phyloP scores from a whole-genome alignment of 2,329 filamentous ascomycete genomes.

The Tolypocladium cylindrosporum region DNA sequence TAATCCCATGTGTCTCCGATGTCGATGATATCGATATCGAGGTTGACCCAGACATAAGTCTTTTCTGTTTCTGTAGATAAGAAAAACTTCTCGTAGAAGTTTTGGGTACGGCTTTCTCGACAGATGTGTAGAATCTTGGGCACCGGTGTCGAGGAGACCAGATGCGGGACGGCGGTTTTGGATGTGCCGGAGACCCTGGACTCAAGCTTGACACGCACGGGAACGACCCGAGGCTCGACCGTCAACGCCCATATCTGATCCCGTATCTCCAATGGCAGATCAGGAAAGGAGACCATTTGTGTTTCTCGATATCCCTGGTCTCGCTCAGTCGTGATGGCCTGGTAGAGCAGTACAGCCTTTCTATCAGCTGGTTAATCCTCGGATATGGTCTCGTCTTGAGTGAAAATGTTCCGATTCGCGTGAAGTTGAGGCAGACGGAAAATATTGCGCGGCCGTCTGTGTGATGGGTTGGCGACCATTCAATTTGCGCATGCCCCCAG shows the following conservation, averaged over 20 bases:
- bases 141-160: not conserved
- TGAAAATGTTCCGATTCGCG: too few relatives aligned
- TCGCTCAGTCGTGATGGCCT: too few relatives aligned
- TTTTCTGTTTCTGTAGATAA: not conserved
- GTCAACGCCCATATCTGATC: not conserved
- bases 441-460: too few relatives aligned
- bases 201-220: not conserved
- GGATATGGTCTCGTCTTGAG: too few relatives aligned
- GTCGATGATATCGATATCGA: not conserved
- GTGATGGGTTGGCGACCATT: too few relatives aligned
- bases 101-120: not conserved
- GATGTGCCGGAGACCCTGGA: not conserved
- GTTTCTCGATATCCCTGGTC: too few relatives aligned
- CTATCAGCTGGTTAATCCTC: too few relatives aligned
- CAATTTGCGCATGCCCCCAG: too few relatives aligned
- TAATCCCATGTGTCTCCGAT: not conserved
- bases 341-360: too few relatives aligned
- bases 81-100: not conserved
- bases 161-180: not conserved
- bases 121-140: not conserved
- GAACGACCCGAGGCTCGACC: not conserved
- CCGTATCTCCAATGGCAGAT: not conserved
- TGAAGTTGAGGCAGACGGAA: too few relatives aligned
- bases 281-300: not conserved
- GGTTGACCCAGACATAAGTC: not conserved